Conservation (phyloP, 2,329 filamentous ascomycete species). For the Penicillium freii region DNA sequence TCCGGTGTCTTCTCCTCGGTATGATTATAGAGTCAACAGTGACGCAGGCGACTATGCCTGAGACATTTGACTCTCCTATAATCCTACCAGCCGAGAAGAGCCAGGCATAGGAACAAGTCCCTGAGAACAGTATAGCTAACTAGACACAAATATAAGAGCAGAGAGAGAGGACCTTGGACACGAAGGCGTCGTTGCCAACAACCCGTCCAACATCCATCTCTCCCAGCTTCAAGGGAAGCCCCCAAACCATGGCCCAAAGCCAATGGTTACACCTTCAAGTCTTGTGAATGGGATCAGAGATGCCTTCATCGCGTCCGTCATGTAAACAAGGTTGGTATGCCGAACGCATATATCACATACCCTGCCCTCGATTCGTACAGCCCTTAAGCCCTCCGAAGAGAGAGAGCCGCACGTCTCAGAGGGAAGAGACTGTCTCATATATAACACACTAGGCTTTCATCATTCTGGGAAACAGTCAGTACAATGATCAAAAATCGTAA, state of each 20-base stretch:
- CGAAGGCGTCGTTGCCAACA: background rate
- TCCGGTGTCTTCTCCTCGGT: no score
- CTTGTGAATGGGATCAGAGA: constrained; percentile 69
- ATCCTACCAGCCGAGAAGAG: background rate
- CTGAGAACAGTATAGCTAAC: background rate
- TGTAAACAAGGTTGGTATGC: constrained; percentile 97
- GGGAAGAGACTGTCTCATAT: constrained; percentile 73
- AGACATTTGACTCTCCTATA: background rate
- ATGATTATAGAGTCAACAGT: background rate
- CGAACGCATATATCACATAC: constrained; percentile 98
- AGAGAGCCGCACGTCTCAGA: constrained; percentile 72
- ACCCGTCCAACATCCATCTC: constrained; percentile 13
- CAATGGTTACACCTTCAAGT: constrained; percentile 50
- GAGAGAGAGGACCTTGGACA: background rate
- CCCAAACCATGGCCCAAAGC: constrained; percentile 10
- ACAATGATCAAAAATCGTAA: constrained; percentile 11
- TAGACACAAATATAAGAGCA: background rate
- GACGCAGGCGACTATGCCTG: background rate
- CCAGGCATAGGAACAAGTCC: background rate
- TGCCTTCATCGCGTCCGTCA: constrained; percentile 94
- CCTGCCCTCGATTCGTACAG: constrained; percentile 65
- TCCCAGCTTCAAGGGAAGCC: background rate
- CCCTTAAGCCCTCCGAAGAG: constrained; percentile 79
- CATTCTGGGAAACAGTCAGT: constrained; percentile 62
- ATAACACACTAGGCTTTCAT: constrained; percentile 99